Evolutionary conservation across 306 rosid genomes (phyloP), one percentile per base, ranked within the genome.

Genomic region (Vigna trinervia): DNA sequence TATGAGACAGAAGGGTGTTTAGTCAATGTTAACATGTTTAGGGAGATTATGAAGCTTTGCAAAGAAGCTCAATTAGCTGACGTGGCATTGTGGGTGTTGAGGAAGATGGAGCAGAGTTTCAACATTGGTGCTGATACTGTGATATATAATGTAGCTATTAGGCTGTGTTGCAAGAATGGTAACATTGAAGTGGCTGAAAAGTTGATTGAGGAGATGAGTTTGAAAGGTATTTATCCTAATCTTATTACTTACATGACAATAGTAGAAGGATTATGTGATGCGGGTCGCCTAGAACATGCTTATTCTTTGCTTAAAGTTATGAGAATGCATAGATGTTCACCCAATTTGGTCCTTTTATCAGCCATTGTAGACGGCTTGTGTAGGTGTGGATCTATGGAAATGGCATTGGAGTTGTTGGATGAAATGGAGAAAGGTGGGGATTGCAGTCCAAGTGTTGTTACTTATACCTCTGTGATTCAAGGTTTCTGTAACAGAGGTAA

Each of bases 381-480:
- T 79, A 79, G 74, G 70, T 74, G 4, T 14, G 93, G 92, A 39
- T 78, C 69, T 2, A 74, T 80, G 87, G 89, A 87, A 51, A 86
- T 69, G 82, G 91, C 92, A 5, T 78, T 90, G 79, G 88, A 83
- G 74, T 76, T 95, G 77, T 84, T 89, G 86, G 84, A 67, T 61
- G 91, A 85, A 87, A 95, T 95, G 97, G 97, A 90, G 89, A 83
- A 88, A 83, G 84, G 86, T 12, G 93, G 83, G 65, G 81, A 67
- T 62, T 82, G 85, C 71, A 36, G 87, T 84, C 97, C 96, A 1
- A 95, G 85, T 81, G 86, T 86, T 61, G 90, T 95, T 65, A 88
- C 93, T 4, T 92, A 90, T 84, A 94, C 96, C 3, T 84, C 90
- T 63, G 73, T 92, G 75, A 88, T 94, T 80, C 97, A 89, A 41